phyloP scores from a whole-genome alignment of 2,329 filamentous ascomycete genomes.

The Ophiocordyceps australis region DNA sequence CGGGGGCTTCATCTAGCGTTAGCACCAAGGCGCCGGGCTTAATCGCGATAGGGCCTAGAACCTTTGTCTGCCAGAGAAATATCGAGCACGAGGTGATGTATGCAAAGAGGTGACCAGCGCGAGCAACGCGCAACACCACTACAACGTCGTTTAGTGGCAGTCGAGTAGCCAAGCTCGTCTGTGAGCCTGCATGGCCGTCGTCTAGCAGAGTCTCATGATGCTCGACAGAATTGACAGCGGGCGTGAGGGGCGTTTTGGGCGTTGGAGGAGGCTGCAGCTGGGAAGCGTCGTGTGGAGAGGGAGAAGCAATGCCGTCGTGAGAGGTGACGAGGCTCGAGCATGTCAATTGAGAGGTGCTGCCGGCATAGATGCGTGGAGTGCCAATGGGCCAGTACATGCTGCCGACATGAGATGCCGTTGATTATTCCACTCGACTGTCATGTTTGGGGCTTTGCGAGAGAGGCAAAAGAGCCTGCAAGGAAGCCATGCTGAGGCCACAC shows the following conservation, averaged over 20 bases:
- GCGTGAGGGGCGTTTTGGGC: slow-evolving; percentile 36
- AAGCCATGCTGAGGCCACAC: too few relatives aligned
- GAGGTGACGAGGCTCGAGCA: slow-evolving; percentile 31
- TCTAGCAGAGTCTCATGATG: slow-evolving; percentile 21
- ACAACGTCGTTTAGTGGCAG: slow-evolving; percentile 44
- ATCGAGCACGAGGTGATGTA: slow-evolving; percentile 73
- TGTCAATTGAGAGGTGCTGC: slow-evolving; percentile 44
- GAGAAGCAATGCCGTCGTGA: slow-evolving; percentile 37
- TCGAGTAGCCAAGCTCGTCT: slow-evolving; percentile 8
- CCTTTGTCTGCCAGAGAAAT: slow-evolving; percentile 94
- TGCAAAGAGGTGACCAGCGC: slow-evolving; percentile 67
- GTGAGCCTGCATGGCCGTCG: slow-evolving; percentile 6
- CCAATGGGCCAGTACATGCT: slow-evolving; percentile 87
- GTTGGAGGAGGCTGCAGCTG: slow-evolving; percentile 20
- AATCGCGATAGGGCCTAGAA: too few relatives aligned
- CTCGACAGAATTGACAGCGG: slow-evolving; percentile 40
- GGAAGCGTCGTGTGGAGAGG: slow-evolving; percentile 14
- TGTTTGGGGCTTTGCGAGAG: too few relatives aligned
- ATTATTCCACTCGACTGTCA: too few relatives aligned
- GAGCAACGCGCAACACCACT: slow-evolving; percentile 56
- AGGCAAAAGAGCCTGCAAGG: too few relatives aligned
- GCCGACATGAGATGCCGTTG: too few relatives aligned
- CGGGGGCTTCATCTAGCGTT: slow-evolving; percentile 46
- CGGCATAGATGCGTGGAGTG: slow-evolving; percentile 67
- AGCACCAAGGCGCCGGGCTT: not conserved